Conservation (phyloP, 225 moss, liverwort and hornwort genomes). For the Polytrichum formosum region DNA sequence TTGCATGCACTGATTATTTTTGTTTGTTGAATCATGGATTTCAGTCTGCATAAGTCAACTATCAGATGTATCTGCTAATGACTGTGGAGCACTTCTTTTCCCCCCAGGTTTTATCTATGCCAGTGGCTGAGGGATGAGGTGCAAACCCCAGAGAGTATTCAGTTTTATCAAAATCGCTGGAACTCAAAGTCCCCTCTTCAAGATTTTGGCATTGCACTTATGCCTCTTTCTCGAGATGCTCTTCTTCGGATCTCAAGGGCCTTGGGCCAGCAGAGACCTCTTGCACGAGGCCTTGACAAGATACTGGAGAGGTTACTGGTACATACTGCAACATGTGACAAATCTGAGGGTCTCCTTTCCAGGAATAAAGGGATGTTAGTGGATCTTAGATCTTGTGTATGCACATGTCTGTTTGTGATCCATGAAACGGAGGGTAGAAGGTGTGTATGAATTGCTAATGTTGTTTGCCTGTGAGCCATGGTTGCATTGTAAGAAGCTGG, state of each 20-base stretch:
- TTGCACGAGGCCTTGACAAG: constrained; percentile 89
- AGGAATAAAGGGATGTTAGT: neutral
- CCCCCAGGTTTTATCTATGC: constrained; percentile 83
- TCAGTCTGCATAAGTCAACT: neutral
- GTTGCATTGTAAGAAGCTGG: neutral
- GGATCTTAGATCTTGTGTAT: too few species aligned
- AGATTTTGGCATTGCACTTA: constrained; percentile 69
- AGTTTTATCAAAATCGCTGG: constrained; percentile 73
- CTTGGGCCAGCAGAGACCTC: constrained; percentile 87
- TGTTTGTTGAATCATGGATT: neutral
- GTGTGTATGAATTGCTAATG: neutral
- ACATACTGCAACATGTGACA: constrained; percentile 2
- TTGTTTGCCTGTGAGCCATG: neutral
- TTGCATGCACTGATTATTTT: too few species aligned
- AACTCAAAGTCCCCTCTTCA: constrained; percentile 61
- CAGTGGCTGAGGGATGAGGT: constrained; percentile 94
- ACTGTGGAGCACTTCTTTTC: neutral
- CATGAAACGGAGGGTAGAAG: too few species aligned
- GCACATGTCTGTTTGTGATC: too few species aligned
- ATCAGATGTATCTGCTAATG: neutral
- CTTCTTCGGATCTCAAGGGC: constrained; percentile 67
- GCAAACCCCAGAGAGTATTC: constrained; percentile 49
- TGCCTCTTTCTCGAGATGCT: constrained; percentile 67
- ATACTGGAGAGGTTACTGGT: constrained; percentile 91
- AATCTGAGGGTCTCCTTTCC: neutral